Evolutionary conservation across 768 basidiomycete genomes (phyloP), one percentile per base, ranked within the genome.

Genomic region (Cystofilobasidium capitatum): DNA sequence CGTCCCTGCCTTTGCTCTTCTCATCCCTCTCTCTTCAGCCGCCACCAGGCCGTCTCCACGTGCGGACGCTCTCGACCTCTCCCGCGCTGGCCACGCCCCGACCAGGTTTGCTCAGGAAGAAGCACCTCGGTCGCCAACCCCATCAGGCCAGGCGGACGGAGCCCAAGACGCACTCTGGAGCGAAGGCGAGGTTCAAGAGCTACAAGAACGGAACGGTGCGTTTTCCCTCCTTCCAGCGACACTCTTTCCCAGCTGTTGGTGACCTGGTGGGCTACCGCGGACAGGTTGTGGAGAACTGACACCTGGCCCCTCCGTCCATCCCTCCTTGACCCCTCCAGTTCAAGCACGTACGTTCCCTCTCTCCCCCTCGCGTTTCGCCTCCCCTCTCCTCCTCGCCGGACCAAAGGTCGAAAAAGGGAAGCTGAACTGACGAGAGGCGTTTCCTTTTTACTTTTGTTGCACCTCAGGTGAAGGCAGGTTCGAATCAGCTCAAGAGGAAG

Each of bases 191-290:
- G 58, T 66, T 66, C 44, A 59, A 58, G 45, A 33, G 44, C 57
- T 66, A 66, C 65, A 66, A 66, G 65, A 66, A 44, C 14, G 65
- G 65, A 36, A 31, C 58, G 33, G 65, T 66, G 14, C 57, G 65
- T 47, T 12, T 6, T 36, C 24, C 35, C 39, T 20, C 29, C 37
- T 2, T 49, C 20, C 16, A 16, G 12, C n/a, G 5, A 12, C 13
- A 31, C 33, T 42, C 12, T 58, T 14, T 58, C 33, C 37, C 3
- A 13, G 42, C 31, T 29, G 13, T 20, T 20, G n/a, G 3, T 14
- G 20, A 36, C 26, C 60, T 12, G 14, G 2, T 24, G 31, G 9
- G 10, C 16, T 29, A n/a, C 60, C 35, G 22, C 26, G 3, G 13
- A 7, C 35, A 8, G 17, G 22, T 57, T n/a, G n/a, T n/a, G n/a